Evolutionary conservation across 208 protist species (phyloP), one percentile per base, ranked within the genome.

Genomic region (Trypanosoma avium): DNA sequence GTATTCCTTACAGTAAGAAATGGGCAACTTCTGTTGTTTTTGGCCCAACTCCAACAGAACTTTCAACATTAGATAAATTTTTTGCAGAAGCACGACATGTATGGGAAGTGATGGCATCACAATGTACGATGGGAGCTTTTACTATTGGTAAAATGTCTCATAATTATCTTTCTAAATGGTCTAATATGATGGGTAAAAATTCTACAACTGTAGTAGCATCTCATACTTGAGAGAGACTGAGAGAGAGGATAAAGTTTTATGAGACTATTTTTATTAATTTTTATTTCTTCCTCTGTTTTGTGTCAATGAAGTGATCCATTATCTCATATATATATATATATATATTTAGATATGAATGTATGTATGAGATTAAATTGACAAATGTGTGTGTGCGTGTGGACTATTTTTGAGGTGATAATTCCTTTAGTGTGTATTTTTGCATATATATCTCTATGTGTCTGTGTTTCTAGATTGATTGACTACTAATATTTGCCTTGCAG

Each of bases 1-100:
- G 19, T 21, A 70, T 70, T 63, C 55, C 55, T 3, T 70, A 61
- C 19, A 61, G 19, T 36, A 64, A 47, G 33, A 9, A 46, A 26
- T 56, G 47, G 46, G 47, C 30, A 24, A 42, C n/a, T 21, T 22
- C 50, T 4, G 30, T 19, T 9, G 13, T n/a, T 12, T 12, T 8
- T 13, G 33, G 35, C 4, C n/a, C 30, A 21, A 9, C 17, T 32
- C 35, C 24, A 27, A 32, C 46, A 36, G 9, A 1, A 4, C 32
- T 19, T 15, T n/a, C 1, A 15, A 42, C 36, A 42, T 1, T 42
- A 42, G 45, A 52, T 6, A 50, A 43, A 19, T 47, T 30, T 22
- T 17, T 8, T 30, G 54, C 7, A 22, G 4, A 33, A 15, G 36
- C 36, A 7, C 17, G 21, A 35, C 2, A 9, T 8, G 10, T 42